Percentiles rank a stretch among this genome's conserved stretches.
phyloP scores from a whole-genome alignment of 805 yeast genomes.

The Candida nitratophila region DNA sequence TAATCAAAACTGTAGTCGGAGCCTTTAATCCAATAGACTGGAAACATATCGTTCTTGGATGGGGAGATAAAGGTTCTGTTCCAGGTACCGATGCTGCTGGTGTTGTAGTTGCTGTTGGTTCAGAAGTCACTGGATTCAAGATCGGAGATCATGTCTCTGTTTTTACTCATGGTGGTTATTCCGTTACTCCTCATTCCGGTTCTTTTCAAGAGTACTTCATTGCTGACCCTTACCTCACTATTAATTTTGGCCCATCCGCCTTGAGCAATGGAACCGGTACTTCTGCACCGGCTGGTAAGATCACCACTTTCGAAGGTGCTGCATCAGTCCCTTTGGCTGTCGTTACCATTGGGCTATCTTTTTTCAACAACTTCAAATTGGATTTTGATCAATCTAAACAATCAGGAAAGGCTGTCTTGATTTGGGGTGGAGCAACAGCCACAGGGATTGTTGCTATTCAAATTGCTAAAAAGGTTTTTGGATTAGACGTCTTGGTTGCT shows the following conservation, averaged over 20 bases:
- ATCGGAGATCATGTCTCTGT: constrained; percentile 55
- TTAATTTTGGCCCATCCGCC: constrained; percentile 25
- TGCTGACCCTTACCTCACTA: constrained; percentile 27
- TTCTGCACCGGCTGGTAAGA: constrained; percentile 29
- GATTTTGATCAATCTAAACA: constrained; percentile 16
- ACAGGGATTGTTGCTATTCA: constrained; percentile 55
- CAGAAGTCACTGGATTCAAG: constrained; percentile 28
- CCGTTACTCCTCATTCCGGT: constrained; percentile 38
- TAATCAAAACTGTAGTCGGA: constrained; percentile 44
- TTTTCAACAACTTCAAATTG: constrained; percentile 27
- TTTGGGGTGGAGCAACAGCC: constrained; percentile 68
- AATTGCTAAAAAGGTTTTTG: constrained; percentile 40
- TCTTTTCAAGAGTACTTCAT: constrained; percentile 51
- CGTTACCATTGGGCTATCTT: constrained; percentile 39
- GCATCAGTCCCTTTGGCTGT: constrained; percentile 50
- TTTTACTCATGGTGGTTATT: constrained; percentile 47
- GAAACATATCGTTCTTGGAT: constrained; percentile 42
- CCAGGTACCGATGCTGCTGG: constrained; percentile 61
- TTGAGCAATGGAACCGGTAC: constrained; percentile 8
- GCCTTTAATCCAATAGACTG: constrained; percentile 70
- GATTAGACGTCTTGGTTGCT: constrained; percentile 25
- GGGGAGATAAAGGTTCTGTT: constrained; percentile 40
- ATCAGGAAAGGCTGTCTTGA: constrained; percentile 33
- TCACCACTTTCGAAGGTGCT: constrained; percentile 55
- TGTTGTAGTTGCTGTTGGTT: constrained; percentile 43